Percentiles rank a stretch among this genome's conserved stretches.
Conservation (phyloP, 2,329 filamentous ascomycete genomes). For the Pseudogymnoascus sp. region DNA sequence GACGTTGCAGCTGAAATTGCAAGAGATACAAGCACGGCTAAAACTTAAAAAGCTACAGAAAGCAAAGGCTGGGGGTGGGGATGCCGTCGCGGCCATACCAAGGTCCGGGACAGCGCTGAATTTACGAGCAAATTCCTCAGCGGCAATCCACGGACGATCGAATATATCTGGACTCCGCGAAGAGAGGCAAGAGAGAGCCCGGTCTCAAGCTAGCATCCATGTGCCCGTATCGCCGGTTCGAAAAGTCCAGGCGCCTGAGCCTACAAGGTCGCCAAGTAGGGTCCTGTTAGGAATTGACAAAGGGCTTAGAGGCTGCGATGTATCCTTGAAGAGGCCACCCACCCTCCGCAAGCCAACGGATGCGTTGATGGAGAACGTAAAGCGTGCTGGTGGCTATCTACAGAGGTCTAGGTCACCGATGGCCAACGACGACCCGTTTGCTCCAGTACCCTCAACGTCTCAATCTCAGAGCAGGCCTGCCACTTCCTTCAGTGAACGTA, state of each 20-base stretch:
- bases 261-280: slow-evolving; percentile 66
- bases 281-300: slow-evolving; percentile 84
- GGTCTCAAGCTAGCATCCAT: slow-evolving; percentile 44
- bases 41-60: slow-evolving; percentile 81
- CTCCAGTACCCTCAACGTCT: slow-evolving; percentile 15
- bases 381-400: slow-evolving; percentile 34
- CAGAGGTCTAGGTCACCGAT: slow-evolving; percentile 32
- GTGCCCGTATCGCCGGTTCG: slow-evolving; percentile 70
- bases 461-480: slow-evolving; percentile 34
- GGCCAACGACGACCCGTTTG: slow-evolving; percentile 14
- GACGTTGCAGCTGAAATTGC: slow-evolving; percentile 73
- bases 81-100: neutral
- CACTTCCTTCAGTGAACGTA: slow-evolving; percentile 68
- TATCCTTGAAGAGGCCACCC: slow-evolving; percentile 66
- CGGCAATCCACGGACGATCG: slow-evolving; percentile 20
- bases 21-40: slow-evolving; percentile 80
- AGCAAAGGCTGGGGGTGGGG: slow-evolving; percentile 37
- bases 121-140: slow-evolving; percentile 20
- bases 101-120: slow-evolving; percentile 12
- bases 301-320: slow-evolving; percentile 67
- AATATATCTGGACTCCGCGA: slow-evolving; percentile 20
- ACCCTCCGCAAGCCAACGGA: slow-evolving; percentile 33
- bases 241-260: slow-evolving; percentile 38
- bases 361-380: slow-evolving; percentile 23
- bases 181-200: slow-evolving; percentile 20